phyloP scores from a whole-genome alignment of 1,284 basidiomycete genomes.

The Leccinum subrobustum region DNA sequence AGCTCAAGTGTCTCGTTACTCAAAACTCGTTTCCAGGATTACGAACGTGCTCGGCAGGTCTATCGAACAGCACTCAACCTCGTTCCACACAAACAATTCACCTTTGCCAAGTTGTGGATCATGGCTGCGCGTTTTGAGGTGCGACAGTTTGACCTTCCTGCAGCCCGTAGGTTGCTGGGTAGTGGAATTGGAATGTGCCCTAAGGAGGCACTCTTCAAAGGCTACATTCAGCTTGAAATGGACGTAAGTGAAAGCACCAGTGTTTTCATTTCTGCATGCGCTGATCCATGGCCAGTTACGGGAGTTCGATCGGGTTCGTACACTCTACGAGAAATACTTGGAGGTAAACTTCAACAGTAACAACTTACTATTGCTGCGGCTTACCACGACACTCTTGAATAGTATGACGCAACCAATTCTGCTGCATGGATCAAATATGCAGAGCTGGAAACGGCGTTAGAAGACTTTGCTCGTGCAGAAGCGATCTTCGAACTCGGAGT shows the following conservation, averaged over 20 bases:
- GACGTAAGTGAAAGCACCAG: constrained; percentile 50
- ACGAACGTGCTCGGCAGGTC: constrained; percentile 81
- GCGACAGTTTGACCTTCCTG: constrained; percentile 76
- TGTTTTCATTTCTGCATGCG: background rate
- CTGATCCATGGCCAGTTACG: constrained; percentile 52
- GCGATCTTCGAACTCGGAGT: constrained; percentile 96
- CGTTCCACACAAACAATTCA: constrained; percentile 95
- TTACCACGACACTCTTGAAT: constrained; percentile 6
- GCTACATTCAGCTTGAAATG: constrained; percentile 92
- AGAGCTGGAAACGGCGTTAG: constrained; percentile 90
- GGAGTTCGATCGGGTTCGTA: constrained; percentile 94
- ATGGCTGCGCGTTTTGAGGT: constrained; percentile 93
- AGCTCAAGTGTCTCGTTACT: constrained; percentile 6
- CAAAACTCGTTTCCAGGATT: constrained; percentile 55
- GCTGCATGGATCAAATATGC: constrained; percentile 97
- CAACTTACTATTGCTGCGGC: background rate
- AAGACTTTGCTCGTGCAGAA: constrained; percentile 89
- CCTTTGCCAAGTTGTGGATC: constrained; percentile 95
- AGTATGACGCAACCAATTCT: constrained; percentile 89
- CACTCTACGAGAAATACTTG: constrained; percentile 92
- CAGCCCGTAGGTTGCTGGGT: constrained; percentile 90
- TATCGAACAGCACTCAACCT: constrained; percentile 90
- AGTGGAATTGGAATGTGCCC: constrained; percentile 94
- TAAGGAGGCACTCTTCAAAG: constrained; percentile 91
- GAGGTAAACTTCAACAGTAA: constrained; percentile 52